Evolutionary conservation across 2,329 filamentous ascomycete genomes (phyloP).

Genomic region (Fusarium globosum): DNA sequence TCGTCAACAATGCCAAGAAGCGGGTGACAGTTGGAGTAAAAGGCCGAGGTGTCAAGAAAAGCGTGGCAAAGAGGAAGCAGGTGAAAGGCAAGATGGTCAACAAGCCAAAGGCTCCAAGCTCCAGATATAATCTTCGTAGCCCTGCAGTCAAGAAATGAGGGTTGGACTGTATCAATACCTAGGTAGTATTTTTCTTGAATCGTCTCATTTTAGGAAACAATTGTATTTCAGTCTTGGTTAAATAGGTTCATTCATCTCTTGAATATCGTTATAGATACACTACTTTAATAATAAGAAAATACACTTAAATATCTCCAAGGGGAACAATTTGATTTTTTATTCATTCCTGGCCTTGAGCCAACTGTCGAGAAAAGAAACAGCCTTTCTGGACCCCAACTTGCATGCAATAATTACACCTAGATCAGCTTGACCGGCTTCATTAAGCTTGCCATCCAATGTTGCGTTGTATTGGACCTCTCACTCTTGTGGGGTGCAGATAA

Average conservation of each 20-base stretch:
- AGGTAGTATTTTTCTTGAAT: neutral
- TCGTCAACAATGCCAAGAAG: neutral
- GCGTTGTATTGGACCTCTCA: neutral
- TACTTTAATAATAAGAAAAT: neutral
- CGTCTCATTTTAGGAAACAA: too few relatives aligned
- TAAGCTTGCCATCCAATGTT: neutral
- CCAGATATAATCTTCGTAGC: neutral
- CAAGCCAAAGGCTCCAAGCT: neutral
- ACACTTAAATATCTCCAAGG: neutral
- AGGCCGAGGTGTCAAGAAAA: neutral
- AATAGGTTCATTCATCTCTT: neutral
- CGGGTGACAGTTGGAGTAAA: neutral
- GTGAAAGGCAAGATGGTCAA: neutral
- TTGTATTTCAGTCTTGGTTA: neutral
- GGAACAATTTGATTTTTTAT: neutral
- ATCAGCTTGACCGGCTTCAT: neutral
- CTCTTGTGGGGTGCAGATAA: slow-evolving; percentile 2
- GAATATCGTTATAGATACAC: neutral
- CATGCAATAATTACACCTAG: neutral
- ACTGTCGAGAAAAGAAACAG: neutral
- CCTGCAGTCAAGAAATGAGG: neutral
- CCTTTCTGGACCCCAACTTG: neutral
- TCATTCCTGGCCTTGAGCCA: neutral
- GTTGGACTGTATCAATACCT: neutral
- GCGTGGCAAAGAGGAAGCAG: neutral